phyloP scores from a whole-genome alignment of 768 basidiomycete genomes.

The Pisolithus orientalis region DNA sequence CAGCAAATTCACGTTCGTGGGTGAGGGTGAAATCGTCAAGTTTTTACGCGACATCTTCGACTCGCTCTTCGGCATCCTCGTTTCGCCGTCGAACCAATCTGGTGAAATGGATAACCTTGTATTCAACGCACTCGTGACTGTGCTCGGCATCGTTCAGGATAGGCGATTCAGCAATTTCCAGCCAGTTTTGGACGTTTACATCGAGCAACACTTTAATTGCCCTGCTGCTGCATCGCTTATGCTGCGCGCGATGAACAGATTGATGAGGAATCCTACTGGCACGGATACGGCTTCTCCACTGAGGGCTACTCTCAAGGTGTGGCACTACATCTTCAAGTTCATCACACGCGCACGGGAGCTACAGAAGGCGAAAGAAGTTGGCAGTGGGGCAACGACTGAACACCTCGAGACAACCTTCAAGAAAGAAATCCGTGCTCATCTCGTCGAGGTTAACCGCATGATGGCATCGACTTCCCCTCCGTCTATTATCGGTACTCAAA shows the following conservation, averaged over 20 bases:
- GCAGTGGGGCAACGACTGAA: constrained; percentile 76
- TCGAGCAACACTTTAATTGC: constrained; percentile 82
- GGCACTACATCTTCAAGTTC: constrained; percentile 96
- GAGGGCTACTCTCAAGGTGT: constrained; percentile 89
- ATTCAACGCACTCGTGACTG: constrained; percentile 86
- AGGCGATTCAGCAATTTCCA: constrained; percentile 94
- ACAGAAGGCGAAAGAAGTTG: constrained; percentile 75
- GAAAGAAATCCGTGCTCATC: constrained; percentile 70
- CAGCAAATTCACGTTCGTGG: constrained; percentile 83
- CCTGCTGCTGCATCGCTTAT: constrained; percentile 78
- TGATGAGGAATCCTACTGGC: constrained; percentile 68
- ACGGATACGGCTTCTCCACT: constrained; percentile 70
- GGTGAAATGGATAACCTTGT: constrained; percentile 81
- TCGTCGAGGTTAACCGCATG: constrained; percentile 79
- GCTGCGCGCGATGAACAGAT: constrained; percentile 79
- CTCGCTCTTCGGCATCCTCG: constrained; percentile 83
- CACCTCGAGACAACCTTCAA: constrained; percentile 84
- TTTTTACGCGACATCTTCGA: constrained; percentile 90
- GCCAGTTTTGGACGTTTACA: constrained; percentile 89
- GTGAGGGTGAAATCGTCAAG: constrained; percentile 92
- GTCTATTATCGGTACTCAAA: constrained; percentile 94
- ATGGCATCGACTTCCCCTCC: constrained; percentile 76
- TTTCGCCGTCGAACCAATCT: constrained; percentile 63
- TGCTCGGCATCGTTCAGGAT: constrained; percentile 90
- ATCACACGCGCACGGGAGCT: constrained; percentile 85